phyloP scores from a whole-genome alignment of 177 flowering plant genomes.

The Tripterygium wilfordii region DNA sequence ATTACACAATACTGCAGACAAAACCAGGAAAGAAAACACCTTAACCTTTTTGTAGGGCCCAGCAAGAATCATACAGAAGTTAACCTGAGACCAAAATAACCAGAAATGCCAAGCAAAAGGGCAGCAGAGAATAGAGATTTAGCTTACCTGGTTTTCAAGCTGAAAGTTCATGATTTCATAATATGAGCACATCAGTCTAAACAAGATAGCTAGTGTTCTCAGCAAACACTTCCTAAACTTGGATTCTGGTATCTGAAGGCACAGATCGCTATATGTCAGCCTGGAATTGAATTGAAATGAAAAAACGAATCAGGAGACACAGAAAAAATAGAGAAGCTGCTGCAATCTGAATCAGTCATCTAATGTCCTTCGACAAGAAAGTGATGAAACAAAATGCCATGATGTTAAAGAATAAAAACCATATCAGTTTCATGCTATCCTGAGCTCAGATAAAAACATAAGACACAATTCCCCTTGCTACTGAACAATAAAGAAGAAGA shows the following conservation, averaged over 20 bases:
- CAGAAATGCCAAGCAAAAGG: background rate
- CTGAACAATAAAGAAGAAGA: too few relatives aligned
- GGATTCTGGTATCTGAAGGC: constrained; percentile 88
- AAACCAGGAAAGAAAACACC: too few relatives aligned
- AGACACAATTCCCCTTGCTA: too few relatives aligned
- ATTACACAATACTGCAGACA: too few relatives aligned
- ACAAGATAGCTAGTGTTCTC: constrained; percentile 65
- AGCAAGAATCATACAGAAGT: too few relatives aligned
- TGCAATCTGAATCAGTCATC: too few relatives aligned
- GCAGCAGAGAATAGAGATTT: background rate
- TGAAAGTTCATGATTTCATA: constrained; percentile 74
- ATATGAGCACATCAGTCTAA: constrained; percentile 81
- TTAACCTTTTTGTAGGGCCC: too few relatives aligned
- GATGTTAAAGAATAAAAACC: background rate
- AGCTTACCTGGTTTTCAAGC: constrained; percentile 52
- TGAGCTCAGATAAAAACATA: too few relatives aligned
- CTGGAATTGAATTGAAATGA: constrained; percentile 40
- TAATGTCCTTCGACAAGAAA: too few relatives aligned
- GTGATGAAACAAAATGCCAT: too few relatives aligned
- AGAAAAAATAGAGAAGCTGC: background rate
- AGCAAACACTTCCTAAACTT: constrained; percentile 84
- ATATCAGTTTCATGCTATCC: too few relatives aligned
- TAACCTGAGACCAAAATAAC: too few relatives aligned
- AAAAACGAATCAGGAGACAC: constrained; percentile 15
- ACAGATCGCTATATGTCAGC: constrained; percentile 93